Percentiles rank a stretch among this genome's conserved stretches.
phyloP scores from a whole-genome alignment of 352 stramenopile genomes.

The Globisporangium heterothallicum region DNA sequence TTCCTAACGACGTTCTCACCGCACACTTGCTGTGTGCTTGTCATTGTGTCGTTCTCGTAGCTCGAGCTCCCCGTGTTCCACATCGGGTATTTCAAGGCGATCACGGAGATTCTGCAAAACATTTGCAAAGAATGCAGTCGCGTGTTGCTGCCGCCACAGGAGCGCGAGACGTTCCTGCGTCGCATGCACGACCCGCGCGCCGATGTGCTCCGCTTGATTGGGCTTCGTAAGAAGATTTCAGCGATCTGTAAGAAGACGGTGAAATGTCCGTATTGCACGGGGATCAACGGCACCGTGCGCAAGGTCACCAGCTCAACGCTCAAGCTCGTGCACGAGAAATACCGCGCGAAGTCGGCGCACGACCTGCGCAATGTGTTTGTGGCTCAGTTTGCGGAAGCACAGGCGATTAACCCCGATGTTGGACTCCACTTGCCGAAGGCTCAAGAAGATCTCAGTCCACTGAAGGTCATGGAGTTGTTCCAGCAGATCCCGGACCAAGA shows the following conservation, averaged over 20 bases:
- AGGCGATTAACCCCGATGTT: conserved; percentile 83
- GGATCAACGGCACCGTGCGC: conserved; percentile 97
- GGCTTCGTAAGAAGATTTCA: conserved; percentile 92
- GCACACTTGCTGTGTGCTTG: neutral
- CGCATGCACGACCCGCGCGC: conserved; percentile 85
- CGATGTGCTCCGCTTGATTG: conserved; percentile 72
- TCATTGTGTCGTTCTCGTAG: neutral
- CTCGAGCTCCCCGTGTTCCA: conserved; percentile 98
- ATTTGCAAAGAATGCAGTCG: conserved; percentile 96
- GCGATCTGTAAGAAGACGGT: conserved; percentile 96
- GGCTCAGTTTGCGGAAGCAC: conserved; percentile 72
- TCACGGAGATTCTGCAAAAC: conserved; percentile 96
- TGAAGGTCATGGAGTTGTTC: conserved; percentile 93
- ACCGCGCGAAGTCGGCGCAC: conserved; percentile 84
- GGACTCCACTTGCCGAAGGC: conserved; percentile 80
- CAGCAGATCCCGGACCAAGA: conserved; percentile 96
- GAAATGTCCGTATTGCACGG: conserved; percentile 94
- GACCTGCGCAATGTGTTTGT: conserved; percentile 84
- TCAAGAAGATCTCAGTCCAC: conserved; percentile 87
- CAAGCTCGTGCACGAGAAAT: conserved; percentile 98
- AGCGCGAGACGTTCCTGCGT: conserved; percentile 83
- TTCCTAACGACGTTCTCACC: neutral
- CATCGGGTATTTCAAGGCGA: conserved; percentile 99
- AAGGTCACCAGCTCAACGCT: conserved; percentile 96
- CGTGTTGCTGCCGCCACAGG: conserved; percentile 90